Conservation (phyloP, 805 yeast species). For the Metschnikowia continentalis region DNA sequence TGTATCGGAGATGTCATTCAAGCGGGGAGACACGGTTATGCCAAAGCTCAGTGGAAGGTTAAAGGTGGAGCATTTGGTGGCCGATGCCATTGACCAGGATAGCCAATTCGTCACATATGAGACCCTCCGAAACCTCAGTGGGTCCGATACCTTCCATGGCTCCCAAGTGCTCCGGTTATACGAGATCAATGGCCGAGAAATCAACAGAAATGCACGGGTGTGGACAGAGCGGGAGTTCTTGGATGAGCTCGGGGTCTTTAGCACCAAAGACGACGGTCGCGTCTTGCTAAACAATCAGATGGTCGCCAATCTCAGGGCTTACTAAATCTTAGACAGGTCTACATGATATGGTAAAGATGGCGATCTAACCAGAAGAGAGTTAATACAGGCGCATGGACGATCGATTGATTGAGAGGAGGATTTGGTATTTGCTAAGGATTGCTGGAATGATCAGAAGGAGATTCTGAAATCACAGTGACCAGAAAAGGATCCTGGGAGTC, state of each 20-base stretch:
- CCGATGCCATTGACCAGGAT: constrained; percentile 37
- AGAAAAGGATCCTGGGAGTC: too few relatives aligned
- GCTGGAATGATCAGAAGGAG: too few relatives aligned
- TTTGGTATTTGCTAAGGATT: too few relatives aligned
- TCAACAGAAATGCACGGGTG: constrained; percentile 20
- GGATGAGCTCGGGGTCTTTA: constrained; percentile 13
- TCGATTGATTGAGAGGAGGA: too few relatives aligned
- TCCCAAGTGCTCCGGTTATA: constrained; percentile 22
- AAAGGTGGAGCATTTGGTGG: constrained; percentile 41
- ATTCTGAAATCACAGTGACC: too few relatives aligned
- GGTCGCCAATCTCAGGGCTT: constrained; percentile 31
- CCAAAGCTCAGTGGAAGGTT: constrained; percentile 41
- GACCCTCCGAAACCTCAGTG: constrained; percentile 17
- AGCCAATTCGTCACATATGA: constrained; percentile 31
- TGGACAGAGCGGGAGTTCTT: constrained; percentile 30
- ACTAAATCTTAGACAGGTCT: background rate
- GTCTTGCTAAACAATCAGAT: constrained; percentile 25
- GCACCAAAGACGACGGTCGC: constrained; percentile 19
- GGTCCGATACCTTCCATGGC: background rate
- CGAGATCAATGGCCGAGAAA: constrained; percentile 31
- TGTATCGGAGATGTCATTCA: constrained; percentile 5
- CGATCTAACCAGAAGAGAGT: background rate
- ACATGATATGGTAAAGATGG: too few relatives aligned
- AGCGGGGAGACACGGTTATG: constrained; percentile 33
- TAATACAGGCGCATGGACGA: background rate